Base-by-base conservation (phyloP, 2,329 filamentous ascomycete species). In the Sporothrix euskadiensis region DNA sequence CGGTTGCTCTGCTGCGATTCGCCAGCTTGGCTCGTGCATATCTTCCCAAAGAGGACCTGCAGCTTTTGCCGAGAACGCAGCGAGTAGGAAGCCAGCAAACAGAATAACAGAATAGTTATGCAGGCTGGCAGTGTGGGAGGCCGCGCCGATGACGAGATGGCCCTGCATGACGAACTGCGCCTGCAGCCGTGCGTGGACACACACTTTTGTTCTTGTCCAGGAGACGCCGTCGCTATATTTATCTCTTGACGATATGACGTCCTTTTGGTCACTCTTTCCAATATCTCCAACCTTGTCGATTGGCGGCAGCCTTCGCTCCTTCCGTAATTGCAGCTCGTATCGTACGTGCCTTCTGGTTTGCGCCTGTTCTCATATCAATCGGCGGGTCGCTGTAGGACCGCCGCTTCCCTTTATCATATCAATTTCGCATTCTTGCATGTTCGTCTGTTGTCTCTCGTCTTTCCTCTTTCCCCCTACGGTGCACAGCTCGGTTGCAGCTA, bases 81-180 rank as follows among this genome's bases (percentile, higher is more conserved):
- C 72, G 35, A 73, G 66, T 69, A 69, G 22, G 66, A 54, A 56
- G 66, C 30, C 26, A 39, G 66, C 26, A 39, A 19, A 10, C 2
- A 14, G 6, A 30, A 41, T 26, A 26, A 26, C 26, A 26, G 26
- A 26, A 26, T 26, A 26, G 30, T 9, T n/a, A 41, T 44, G 47
- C 47, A 39, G 30, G 19, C 12, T 16, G 56, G 12, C 22, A 30
- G n/a, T 30, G 68, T 66, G 47, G 69, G 59, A 71, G 41, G 49
- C 44, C 19, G 59, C 52, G 52, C 72, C 72, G 52, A 71, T 74
- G 61, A 71, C 72, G 61, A 71, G 72, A 73, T 73, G 52, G 61
- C 68, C 72, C 59, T 73, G 72, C 72, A 73, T 73, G 69, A 59
- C 56, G 61, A 54, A 44, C 59, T 71, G 70, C 12, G 19, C 70